phyloP scores from a whole-genome alignment of 192 early-diverging fungal species.

The Rhizophagus sp. region DNA sequence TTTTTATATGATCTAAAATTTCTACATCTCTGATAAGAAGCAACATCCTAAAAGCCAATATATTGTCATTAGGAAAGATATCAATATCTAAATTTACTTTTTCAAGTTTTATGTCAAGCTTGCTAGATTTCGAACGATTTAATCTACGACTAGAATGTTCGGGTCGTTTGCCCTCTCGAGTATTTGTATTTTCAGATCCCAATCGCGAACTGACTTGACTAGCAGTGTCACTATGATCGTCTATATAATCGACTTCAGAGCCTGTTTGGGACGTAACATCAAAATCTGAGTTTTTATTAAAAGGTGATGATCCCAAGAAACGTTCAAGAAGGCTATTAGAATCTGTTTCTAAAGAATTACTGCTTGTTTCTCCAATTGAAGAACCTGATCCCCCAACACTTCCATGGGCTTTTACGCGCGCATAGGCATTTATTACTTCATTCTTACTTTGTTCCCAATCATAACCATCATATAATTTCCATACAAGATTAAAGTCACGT shows the following conservation, averaged over 20 bases:
- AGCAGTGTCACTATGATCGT: slow-evolving; percentile 39
- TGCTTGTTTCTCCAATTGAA: slow-evolving; percentile 4
- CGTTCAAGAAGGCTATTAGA: slow-evolving; percentile 4
- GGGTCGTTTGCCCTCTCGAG: slow-evolving; percentile 21
- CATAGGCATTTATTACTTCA: slow-evolving; percentile 30
- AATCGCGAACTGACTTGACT: slow-evolving; percentile 41
- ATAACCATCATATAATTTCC: slow-evolving; percentile 69
- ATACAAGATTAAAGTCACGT: slow-evolving; percentile 59
- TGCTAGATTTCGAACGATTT: slow-evolving; percentile 46
- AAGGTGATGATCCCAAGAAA: slow-evolving; percentile 2
- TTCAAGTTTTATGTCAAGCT: slow-evolving; percentile 57
- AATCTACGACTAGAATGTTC: slow-evolving; percentile 27
- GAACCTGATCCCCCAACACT: not conserved
- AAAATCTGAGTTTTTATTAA: slow-evolving; percentile 9
- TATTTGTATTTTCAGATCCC: slow-evolving; percentile 30
- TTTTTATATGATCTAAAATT: slow-evolving; percentile 74
- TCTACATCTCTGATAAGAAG: slow-evolving; percentile 65
- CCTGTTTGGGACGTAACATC: not conserved
- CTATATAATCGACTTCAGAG: slow-evolving; percentile 33
- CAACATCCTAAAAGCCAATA: slow-evolving; percentile 50
- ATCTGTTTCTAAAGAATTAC: slow-evolving; percentile 11
- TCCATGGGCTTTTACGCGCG: slow-evolving; percentile 7
- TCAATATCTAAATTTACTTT: slow-evolving; percentile 57
- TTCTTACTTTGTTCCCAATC: slow-evolving; percentile 58
- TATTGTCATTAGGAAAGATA: slow-evolving; percentile 44